Base-by-base conservation (phyloP, 2,329 filamentous ascomycete genomes). In the Paraphaeosphaeria sporulosa region DNA sequence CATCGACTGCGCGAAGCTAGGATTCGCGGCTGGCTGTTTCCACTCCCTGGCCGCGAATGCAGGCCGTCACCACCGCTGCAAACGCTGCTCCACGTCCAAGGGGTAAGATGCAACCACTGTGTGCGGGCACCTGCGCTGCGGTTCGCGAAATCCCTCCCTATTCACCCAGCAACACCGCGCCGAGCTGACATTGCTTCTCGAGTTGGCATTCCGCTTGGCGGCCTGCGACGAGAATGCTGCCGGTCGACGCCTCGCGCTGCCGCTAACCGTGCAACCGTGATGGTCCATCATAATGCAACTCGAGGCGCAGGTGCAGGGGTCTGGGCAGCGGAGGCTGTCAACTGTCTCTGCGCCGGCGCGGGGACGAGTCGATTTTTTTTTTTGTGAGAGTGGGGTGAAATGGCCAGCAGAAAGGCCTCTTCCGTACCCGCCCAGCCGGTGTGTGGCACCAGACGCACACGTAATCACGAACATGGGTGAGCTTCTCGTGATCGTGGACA, bases 191-290 rank as follows among this genome's bases (percentile, higher is more conserved):
- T 71, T 73, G 70, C 74, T 75, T 73, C 68, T 72, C 60, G 60
- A 70, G 58, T 65, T 62, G 64, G 53, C 62, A 62, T 66, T 64
- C 64, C 64, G 51, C 71, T 71, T 68, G 66, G 64, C 66, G 48
- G 53, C 52, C 57, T 52, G 54, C 57, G 38, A 57, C 38, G 53
- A 50, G 38, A 55, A 54, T 34, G 47, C 62, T 62, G 64, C 62
- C 64, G 61, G 54, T 34, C 63, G 59, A 65, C 63, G 60, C 64
- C 65, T 56, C 54, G 57, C 49, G 56, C 59, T 64, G 66, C 63
- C 71, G 67, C 71, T 72, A 73, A 70, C 63, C 61, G 71, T 74
- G 72, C 65, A 68, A 75, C 69, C 60, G 66, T 70, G 66, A 70
- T 65, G 64, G 65, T 56, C 38, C 42, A 57, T 58, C 50, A 59